Evolutionary conservation across 2,329 filamentous ascomycete species (phyloP), one percentile per base, ranked within the genome.

Genomic region (Fusarium marasasianum): DNA sequence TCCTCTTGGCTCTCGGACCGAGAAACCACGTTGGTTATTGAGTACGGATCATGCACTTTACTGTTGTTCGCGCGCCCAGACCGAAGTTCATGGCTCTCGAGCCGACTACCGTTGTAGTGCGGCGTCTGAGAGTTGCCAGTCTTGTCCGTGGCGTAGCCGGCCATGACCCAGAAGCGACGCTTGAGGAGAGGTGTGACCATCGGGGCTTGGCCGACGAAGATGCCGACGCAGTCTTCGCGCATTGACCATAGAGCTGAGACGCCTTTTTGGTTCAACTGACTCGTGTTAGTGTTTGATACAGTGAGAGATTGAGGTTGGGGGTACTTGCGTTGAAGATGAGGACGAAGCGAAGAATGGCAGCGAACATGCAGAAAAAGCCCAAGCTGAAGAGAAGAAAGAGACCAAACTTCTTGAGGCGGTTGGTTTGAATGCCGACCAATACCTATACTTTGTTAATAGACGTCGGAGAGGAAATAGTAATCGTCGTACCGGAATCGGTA

Each of bases 181-280:
- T 66, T 77, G 38, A 79, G 63, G 2, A 80, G 65, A 1, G 82
- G 81, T 4, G 76, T 75, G 1, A 83, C 73, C 73, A 84, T 81
- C 5, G 82, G 81, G 1, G 81, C 79, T 50, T 84, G 80, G 9
- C 80, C 81, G 5, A 83, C 80, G 5, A 83, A 77, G 44, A 84
- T 80, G 8, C 80, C 81, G 13, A 83, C 79, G n/a, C 81, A 78
- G 60, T 82, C 81, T 66, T 84, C 82, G 18, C 82, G 80, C 33
- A 81, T 79, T 8, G 81, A 83, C 83, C 83, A 84, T 26, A 84
- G 78, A 2, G 82, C 82, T 12, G 74, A 76, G 17, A 68, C 71
- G 2, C 74, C 74, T 6, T 55, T 72, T 35, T 70, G 68, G 17
- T 75, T 70, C 14, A 73, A 15, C 72, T 75, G 18, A 22, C 18